phyloP scores from a whole-genome alignment of 1,139 yeast species.

The Taiozyma sp. region DNA sequence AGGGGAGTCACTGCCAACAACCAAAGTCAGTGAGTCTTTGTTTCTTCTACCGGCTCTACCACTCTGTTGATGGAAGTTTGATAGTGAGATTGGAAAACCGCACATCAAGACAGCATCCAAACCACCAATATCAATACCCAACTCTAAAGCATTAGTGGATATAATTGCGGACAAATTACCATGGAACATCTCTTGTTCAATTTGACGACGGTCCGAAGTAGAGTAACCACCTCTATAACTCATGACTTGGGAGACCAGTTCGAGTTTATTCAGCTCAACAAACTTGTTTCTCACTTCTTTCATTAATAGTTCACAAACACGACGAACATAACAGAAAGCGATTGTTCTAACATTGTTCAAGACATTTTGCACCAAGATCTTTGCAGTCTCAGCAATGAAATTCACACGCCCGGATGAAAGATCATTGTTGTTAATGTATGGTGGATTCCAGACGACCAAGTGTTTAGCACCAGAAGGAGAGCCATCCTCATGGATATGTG shows the following conservation, averaged over 20 bases:
- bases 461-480: conserved; percentile 81
- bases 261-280: conserved; percentile 35
- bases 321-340: conserved; percentile 84
- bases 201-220: conserved; percentile 75
- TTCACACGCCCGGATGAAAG: conserved; percentile 57
- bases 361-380: conserved; percentile 61
- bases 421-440: conserved; percentile 57
- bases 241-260: conserved; percentile 67
- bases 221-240: conserved; percentile 95
- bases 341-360: conserved; percentile 69
- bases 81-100: conserved; percentile 85
- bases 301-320: conserved; percentile 83
- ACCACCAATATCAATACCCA: conserved; percentile 93
- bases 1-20: conserved; percentile 82
- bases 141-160: conserved; percentile 92
- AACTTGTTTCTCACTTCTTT: conserved; percentile 65
- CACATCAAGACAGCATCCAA: conserved; percentile 88
- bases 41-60: conserved; percentile 93
- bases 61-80: conserved; percentile 90
- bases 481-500: conserved; percentile 70
- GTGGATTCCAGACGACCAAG: conserved; percentile 81
- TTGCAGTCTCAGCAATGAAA: conserved; percentile 73
- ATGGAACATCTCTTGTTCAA: conserved; percentile 85
- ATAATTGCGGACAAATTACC: conserved; percentile 83
- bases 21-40: conserved; percentile 70